A percentile compares a stretch with the other conserved stretches of the same genome.
Conservation (phyloP, 179 eudicot species). For the Corrigiola litoralis region DNA sequence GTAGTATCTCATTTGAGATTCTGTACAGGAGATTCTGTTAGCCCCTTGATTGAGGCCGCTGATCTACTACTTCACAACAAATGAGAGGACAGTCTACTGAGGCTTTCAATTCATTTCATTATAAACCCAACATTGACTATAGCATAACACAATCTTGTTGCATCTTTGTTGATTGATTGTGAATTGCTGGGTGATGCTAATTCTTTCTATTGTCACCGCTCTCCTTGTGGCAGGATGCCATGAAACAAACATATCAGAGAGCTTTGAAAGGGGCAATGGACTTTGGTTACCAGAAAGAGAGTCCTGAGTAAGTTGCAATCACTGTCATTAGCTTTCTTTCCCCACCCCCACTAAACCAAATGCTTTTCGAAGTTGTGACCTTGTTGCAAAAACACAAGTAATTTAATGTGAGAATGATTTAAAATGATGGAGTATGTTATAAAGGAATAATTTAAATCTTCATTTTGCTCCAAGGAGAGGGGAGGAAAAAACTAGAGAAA, state of each 20-base stretch:
- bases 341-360: no score
- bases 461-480: neutral
- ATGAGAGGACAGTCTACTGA: neutral
- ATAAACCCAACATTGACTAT: neutral
- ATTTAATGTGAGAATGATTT: neutral
- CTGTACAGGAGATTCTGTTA: neutral
- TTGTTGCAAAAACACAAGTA: neutral
- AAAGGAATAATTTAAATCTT: neutral
- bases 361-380: no score
- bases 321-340: neutral
- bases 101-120: neutral
- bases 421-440: neutral
- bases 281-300: slow-evolving; percentile 86
- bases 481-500: neutral
- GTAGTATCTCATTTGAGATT: neutral
- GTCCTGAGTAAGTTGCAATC: slow-evolving; percentile 78
- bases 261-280: slow-evolving; percentile 80
- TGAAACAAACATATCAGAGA: slow-evolving; percentile 93
- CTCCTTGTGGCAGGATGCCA: slow-evolving; percentile 70
- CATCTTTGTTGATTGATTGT: neutral
- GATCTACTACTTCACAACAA: no score
- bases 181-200: slow-evolving; percentile 1
- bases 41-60: neutral
- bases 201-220: slow-evolving; percentile 1
- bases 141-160: neutral